phyloP scores from a whole-genome alignment of 2,329 filamentous ascomycete genomes.

The Fusarium sarcochroum region DNA sequence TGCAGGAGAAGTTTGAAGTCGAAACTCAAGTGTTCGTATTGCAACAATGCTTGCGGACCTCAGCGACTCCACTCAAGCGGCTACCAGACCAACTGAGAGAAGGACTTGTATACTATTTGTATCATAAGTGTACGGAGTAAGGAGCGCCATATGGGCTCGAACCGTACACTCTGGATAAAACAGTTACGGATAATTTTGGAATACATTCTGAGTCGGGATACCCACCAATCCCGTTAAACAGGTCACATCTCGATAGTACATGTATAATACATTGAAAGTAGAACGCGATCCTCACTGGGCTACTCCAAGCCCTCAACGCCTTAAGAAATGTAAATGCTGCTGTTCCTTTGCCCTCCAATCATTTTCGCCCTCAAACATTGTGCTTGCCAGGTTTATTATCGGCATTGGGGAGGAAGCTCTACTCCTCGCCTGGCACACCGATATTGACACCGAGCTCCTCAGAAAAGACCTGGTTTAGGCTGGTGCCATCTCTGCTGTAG shows the following conservation, averaged over 20 bases:
- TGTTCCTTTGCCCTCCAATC: slow-evolving; percentile 9
- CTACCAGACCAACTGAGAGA: background rate
- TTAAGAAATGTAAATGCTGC: slow-evolving; percentile 32
- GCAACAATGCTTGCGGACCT: background rate
- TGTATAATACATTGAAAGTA: slow-evolving; percentile 36
- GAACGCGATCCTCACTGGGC: slow-evolving; percentile 20
- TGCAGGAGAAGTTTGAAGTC: background rate
- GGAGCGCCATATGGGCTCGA: background rate
- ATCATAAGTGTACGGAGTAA: slow-evolving; percentile 12
- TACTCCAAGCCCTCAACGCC: slow-evolving; percentile 40
- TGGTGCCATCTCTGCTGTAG: slow-evolving; percentile 86
- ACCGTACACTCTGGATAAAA: background rate
- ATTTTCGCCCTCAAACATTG: slow-evolving; percentile 17
- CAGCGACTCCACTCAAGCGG: background rate
- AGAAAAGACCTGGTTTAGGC: slow-evolving; percentile 78
- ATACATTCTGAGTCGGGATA: slow-evolving; percentile 35
- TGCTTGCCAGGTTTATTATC: slow-evolving; percentile 27
- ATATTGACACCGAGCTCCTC: slow-evolving; percentile 82
- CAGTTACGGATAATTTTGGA: slow-evolving; percentile 19
- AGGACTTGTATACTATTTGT: slow-evolving; percentile 22
- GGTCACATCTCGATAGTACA: slow-evolving; percentile 27
- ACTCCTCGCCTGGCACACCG: slow-evolving; percentile 48
- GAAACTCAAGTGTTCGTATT: background rate
- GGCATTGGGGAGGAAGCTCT: slow-evolving; percentile 42
- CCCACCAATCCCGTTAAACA: background rate